Conservation (phyloP, 352 stramenopile species). For the Albugo candida region DNA sequence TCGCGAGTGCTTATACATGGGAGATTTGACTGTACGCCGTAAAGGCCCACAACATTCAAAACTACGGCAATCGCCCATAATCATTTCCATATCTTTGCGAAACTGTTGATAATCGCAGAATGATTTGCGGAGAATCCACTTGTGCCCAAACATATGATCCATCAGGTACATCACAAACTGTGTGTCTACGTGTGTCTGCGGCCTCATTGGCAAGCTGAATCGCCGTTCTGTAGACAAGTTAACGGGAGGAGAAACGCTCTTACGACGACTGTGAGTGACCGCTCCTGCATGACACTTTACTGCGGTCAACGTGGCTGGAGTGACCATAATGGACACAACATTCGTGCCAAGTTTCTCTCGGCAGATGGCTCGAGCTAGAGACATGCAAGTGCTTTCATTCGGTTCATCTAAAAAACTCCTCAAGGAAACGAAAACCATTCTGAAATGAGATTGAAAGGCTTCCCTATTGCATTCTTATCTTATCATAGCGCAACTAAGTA, state of each 20-base stretch:
- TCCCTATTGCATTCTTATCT: too few relatives aligned
- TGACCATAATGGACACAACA: too few relatives aligned
- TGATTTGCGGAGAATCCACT: slow-evolving; percentile 48
- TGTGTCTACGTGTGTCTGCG: neutral
- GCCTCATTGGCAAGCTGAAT: neutral
- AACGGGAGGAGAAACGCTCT: neutral
- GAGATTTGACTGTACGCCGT: slow-evolving; percentile 25
- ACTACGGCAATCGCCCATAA: slow-evolving; percentile 17
- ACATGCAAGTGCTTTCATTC: too few relatives aligned
- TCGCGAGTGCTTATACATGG: slow-evolving; percentile 18
- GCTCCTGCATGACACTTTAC: too few relatives aligned
- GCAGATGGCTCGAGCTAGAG: too few relatives aligned
- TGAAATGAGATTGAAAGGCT: too few relatives aligned
- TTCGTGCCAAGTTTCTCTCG: too few relatives aligned
- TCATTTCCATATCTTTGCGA: slow-evolving; percentile 16
- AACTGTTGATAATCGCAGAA: slow-evolving; percentile 24
- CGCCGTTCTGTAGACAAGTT: neutral
- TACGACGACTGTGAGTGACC: too few relatives aligned
- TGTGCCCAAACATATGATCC: slow-evolving; percentile 37
- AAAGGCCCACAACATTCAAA: slow-evolving; percentile 35
- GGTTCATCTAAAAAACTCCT: too few relatives aligned
- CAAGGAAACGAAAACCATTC: too few relatives aligned
- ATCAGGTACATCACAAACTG: slow-evolving; percentile 59
- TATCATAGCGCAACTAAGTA: too few relatives aligned
- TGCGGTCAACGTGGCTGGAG: too few relatives aligned